Evolutionary conservation across 768 basidiomycete species (phyloP).

Genomic region (Boletus reticuloceps): DNA sequence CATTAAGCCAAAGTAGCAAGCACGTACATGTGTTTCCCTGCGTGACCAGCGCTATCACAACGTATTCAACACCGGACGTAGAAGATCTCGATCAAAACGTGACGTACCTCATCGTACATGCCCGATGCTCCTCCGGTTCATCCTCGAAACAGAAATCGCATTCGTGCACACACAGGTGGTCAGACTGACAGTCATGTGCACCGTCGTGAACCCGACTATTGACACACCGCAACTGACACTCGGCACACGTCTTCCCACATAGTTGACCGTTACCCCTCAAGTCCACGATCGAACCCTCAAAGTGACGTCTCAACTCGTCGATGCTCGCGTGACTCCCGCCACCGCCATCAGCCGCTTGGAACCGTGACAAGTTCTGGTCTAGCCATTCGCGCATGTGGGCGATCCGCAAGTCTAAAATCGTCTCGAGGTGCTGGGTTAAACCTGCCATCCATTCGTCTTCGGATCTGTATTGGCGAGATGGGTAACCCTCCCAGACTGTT

Average conservation of each 20-base stretch:
- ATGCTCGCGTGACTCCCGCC: slow-evolving; percentile 38
- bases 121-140: slow-evolving; percentile 29
- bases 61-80: neutral
- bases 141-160: neutral
- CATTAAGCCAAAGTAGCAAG: neutral
- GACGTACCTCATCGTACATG: slow-evolving; percentile 49
- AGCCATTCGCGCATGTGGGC: slow-evolving; percentile 53
- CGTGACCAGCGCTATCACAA: slow-evolving; percentile 50
- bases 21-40: slow-evolving; percentile 52
- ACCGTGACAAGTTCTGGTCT: slow-evolving; percentile 44
- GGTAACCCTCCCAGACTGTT: slow-evolving; percentile 14
- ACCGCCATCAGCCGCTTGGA: slow-evolving; percentile 28
- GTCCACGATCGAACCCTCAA: slow-evolving; percentile 44
- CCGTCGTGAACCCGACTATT: too few relatives aligned
- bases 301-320: slow-evolving; percentile 41
- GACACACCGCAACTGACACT: too few relatives aligned
- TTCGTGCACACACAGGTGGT: too few relatives aligned
- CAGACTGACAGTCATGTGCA: too few relatives aligned
- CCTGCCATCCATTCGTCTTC: slow-evolving; percentile 38
- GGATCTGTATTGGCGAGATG: slow-evolving; percentile 15
- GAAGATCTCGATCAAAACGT: neutral
- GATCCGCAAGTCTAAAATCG: slow-evolving; percentile 42
- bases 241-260: slow-evolving; percentile 32
- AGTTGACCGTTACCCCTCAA: slow-evolving; percentile 34
- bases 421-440: slow-evolving; percentile 38